Base-by-base conservation (phyloP, 306 rosid genomes). In the Ormosia semicastrata region DNA sequence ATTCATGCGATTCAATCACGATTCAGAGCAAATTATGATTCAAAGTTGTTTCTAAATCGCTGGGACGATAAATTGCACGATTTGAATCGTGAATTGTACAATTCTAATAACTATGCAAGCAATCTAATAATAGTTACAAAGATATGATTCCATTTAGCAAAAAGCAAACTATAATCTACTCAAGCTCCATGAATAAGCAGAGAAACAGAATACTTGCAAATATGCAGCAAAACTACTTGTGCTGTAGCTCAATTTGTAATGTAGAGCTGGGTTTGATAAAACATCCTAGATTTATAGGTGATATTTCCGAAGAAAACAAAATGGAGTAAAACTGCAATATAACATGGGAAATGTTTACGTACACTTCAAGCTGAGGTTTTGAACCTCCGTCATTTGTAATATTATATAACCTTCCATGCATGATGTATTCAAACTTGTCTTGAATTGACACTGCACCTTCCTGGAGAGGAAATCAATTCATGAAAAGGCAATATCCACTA, bases 361-460 rank as follows among this genome's bases (percentile, higher is more conserved):
- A 92, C 97, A 90, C 92, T 87, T 82, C 84, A 13, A 52, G 24
- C 29, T 62, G 73, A 32, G 88, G 73, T 8, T 86, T 79, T 29
- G 85, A 76, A 71, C 89, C 84, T 72, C 79, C 67, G 30, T 86
- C 89, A 34, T 83, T 71, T 6, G 86, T 64, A 78, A 89, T 78
- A 50, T 88, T 88, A 68, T 92, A 92, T 11, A 90, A 62, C 77
- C 84, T 82, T 13, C 97, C 94, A 63, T 87, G 90, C 97, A 92
- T 92, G 53, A 92, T 77, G 76, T 92, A 88, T 47, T 92, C 94
- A 85, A 92, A 92, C 73, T 92, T 92, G 76, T 90, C 94, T 17
- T 90, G 91, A 49, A 90, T 85, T 4, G 94, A 88, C 64, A 85
- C 84, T 85, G 83, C 54, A 71, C 91, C 90, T 60, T 76, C 86